A percentile compares a stretch with the other conserved stretches of the same genome.
phyloP scores from a whole-genome alignment of 805 yeast genomes.

The Starmerella powellii region DNA sequence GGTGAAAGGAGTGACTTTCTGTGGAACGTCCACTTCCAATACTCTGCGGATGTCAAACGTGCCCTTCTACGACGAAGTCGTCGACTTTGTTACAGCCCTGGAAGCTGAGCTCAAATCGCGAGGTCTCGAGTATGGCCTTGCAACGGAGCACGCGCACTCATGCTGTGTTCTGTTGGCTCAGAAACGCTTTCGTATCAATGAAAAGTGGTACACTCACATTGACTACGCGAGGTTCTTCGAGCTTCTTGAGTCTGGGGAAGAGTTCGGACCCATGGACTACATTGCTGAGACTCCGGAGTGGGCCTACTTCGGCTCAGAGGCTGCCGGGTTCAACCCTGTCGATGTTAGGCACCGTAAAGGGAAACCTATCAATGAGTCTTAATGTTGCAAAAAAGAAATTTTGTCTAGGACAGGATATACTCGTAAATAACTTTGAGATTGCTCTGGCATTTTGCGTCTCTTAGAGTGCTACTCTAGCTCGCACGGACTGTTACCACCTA shows the following conservation, averaged over 20 bases:
- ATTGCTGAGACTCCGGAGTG: conserved; percentile 71
- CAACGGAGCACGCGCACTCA: conserved; percentile 92
- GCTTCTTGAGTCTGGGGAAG: conserved; percentile 50
- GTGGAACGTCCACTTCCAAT: conserved; percentile 85
- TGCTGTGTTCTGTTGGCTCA: conserved; percentile 83
- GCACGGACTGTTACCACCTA: too few species aligned
- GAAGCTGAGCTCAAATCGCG: conserved; percentile 50
- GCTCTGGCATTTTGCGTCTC: not conserved
- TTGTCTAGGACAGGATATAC: not conserved
- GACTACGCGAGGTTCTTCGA: conserved; percentile 67
- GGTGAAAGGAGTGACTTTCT: conserved; percentile 88
- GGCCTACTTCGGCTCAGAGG: conserved; percentile 79
- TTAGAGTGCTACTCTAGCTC: not conserved
- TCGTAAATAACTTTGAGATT: not conserved
- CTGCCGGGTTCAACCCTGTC: conserved; percentile 82
- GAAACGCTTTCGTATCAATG: conserved; percentile 53
- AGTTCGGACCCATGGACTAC: conserved; percentile 71
- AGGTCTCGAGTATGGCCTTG: conserved; percentile 65
- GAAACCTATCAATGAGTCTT: conserved; percentile 29
- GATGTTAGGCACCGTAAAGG: conserved; percentile 41
- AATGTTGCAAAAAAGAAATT: too few species aligned
- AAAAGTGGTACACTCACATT: conserved; percentile 80
- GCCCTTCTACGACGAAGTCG: conserved; percentile 87
- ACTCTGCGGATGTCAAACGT: conserved; percentile 91
- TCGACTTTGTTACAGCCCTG: conserved; percentile 54